Base-by-base conservation (phyloP, 306 rosid genomes). In the Trifolium fragiferum region DNA sequence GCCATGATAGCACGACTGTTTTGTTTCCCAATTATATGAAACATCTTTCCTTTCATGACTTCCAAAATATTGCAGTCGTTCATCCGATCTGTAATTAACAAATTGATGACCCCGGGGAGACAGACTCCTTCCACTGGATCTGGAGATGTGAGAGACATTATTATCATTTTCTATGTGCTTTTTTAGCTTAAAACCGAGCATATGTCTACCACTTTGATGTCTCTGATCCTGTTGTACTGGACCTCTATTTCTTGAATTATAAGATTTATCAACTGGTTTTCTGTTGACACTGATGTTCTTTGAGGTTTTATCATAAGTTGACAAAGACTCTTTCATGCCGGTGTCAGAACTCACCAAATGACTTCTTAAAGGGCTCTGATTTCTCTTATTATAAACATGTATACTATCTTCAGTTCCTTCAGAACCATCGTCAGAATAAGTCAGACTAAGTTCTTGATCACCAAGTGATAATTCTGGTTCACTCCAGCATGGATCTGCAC, bases 391-490 rank as follows among this genome's bases (percentile, higher is more conserved):
- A 81, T 82, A 70, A 59, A 58, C 78, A 78, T 59, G 81, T 62
- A 77, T 76, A 74, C 85, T 71, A 55, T 85, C 76, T 68, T 59
- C 65, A 11, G 86, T 70, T 66, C 72, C 78, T 72, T 78, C 93
- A 68, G 85, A 87, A 81, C 87, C 93, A 80, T 80, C 80, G 55
- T 54, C 90, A 77, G 78, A 75, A 79, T 84, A 90, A 65, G 90
- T 77, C 83, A 87, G 84, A 82, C 87, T 87, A 74, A 78, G 85
- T 47, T 85, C 86, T 33, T 77, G 85, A 83, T 87, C 92, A 47
- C 82, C 86, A 68, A 87, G 82, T 65, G 86, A 87, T 76, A 89
- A 61, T 75, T 84, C 90, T 68, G 92, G 68, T 67, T 87, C 92
- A 64, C 61, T 66, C 86, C 75, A 76, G 84, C 72, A 68, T 50